Base-by-base conservation (phyloP, 129 eudicot genomes). In the Logfia minima region DNA sequence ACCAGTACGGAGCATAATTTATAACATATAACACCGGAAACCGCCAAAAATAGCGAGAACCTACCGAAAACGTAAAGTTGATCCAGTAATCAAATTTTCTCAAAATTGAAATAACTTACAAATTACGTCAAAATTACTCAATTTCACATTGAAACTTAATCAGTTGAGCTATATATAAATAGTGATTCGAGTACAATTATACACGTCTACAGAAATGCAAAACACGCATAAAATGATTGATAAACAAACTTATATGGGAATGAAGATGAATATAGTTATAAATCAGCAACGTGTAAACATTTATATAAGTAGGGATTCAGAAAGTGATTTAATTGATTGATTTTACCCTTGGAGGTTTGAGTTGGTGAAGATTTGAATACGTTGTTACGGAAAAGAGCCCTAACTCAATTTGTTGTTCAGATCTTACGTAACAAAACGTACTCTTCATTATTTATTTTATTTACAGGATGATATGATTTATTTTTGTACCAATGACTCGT, bases 351-450 rank as follows among this genome's bases (percentile, higher is more conserved):
- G 53, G 53, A 45, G 53, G 53, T 45, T 45, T 48, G 55, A 48
- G 55, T 48, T 14, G 55, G 18, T 48, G 55, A 48, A 13, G 55
- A 48, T 18, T 48, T 48, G 55, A 48, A 48, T 48, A 14, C n/a
- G n/a, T 14, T 48, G 55, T 43, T 43, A 10, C 16, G 51, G 16
- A 10, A 43, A 43, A 11, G 51, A 13, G n/a, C 55, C 55, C 55
- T 48, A 48, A 48, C 22, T 73, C 58, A 23, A 69, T 17, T 69
- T 69, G 74, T 66, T 76, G 53, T 76, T 76, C 19, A 75, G 79
- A 75, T 75, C 78, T 75, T 75, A 75, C 78, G 78, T 75, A 61
- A 39, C 35, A 4, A 75, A 41, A 75, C 70, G 78, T 62, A 61
- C 48, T 39, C 60, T 62, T 61, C 10, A 11, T 39, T 75, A 45